Conservation (phyloP, 1,284 basidiomycete species). For the Pholiota adiposa region DNA sequence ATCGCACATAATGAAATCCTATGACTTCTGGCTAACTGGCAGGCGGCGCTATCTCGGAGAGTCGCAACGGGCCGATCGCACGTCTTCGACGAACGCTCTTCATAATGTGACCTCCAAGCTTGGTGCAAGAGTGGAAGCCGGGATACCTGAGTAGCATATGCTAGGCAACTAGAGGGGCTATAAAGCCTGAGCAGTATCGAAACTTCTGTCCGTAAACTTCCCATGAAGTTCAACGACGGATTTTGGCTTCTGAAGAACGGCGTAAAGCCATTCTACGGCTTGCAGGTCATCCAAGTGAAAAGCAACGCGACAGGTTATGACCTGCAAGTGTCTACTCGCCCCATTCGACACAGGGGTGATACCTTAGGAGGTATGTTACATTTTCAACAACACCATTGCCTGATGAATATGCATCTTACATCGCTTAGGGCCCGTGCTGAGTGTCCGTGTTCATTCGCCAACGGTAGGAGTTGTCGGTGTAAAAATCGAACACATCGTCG, state of each 20-base stretch:
- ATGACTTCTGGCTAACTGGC: slow-evolving; percentile 5
- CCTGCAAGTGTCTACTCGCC: slow-evolving; percentile 66
- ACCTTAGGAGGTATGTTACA: slow-evolving; percentile 59
- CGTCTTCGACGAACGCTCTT: not conserved
- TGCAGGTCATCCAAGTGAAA: slow-evolving; percentile 54
- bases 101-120: slow-evolving; percentile 11
- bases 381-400: not conserved
- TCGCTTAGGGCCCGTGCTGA: slow-evolving; percentile 56
- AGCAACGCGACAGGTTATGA: slow-evolving; percentile 52
- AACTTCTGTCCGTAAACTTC: not conserved
- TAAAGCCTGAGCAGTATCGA: not conserved
- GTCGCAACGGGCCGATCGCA: slow-evolving; percentile 2
- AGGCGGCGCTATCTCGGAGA: slow-evolving; percentile 8
- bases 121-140: not conserved
- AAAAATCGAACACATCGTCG: slow-evolving; percentile 64
- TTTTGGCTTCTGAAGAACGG: slow-evolving; percentile 72
- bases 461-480: slow-evolving; percentile 70
- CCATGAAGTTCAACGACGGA: slow-evolving; percentile 63
- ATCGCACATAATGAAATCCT: not conserved
- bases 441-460: slow-evolving; percentile 64
- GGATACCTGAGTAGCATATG: not conserved
- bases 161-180: not conserved
- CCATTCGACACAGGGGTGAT: slow-evolving; percentile 70
- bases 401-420: not conserved
- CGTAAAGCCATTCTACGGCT: slow-evolving; percentile 62